Base-by-base conservation (phyloP, 2,329 filamentous ascomycete genomes). In the Mycosphaerella arachidis region DNA sequence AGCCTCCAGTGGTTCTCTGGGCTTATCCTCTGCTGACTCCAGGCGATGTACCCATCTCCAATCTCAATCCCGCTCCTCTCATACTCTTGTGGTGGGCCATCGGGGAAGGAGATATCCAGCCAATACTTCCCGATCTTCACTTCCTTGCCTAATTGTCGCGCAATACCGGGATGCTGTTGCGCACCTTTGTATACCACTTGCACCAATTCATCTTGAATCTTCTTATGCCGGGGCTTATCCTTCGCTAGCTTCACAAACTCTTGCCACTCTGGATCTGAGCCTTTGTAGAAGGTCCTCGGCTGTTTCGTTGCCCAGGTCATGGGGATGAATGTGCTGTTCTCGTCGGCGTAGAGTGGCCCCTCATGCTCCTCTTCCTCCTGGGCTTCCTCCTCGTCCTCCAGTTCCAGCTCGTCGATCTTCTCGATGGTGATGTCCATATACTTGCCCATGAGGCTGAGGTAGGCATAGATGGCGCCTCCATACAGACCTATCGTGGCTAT, bases 221-320 rank as follows among this genome's bases (percentile, higher is more conserved):
- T 74, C 43, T 73, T 68, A 18, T 76, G 69, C 57, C 75, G 71
- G 31, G 72, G 53, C 29, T 71, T 70, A 64, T 83, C 77, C n/a
- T 71, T 73, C 6, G 77, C 72, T 16, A 82, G 64, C 54, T 75
- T 77, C 50, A 76, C 69, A 57, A 81, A 82, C 56, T 78, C 78
- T 66, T 81, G 76, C 81, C 80, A 82, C 63, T 82, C 81, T 3
- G 80, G 79, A 72, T 82, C 81, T n/a, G 75, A 77, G 27, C 77
- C 78, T 65, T 74, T 78, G 70, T 81, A 82, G 59, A 72, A 81
- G 3, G 71, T 74, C 37, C 70, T 67, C 4, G 74, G 76, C 57
- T 74, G 66, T 58, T 75, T 72, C 53, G 70, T 75, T n/a, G 78
- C 72, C 65, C 77, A 76, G 6, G 78, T 78, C 27, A 82, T 71